phyloP scores from a whole-genome alignment of 2,329 filamentous ascomycete species.

The Mycosphaerella sp. region DNA sequence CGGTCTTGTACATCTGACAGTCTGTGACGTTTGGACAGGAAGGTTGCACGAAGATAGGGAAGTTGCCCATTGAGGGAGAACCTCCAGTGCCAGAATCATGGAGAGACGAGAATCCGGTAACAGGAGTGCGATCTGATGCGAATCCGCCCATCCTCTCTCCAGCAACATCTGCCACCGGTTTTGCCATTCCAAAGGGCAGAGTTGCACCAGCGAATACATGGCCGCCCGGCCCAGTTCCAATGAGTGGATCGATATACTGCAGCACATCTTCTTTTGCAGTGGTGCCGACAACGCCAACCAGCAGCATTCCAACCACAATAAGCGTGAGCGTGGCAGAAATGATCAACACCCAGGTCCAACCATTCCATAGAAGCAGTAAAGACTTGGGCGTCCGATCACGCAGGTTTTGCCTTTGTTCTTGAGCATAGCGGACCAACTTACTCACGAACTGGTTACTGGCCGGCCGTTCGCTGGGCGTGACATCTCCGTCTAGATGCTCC shows the following conservation, averaged over 20 bases:
- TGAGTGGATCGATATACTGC: slow-evolving; percentile 20
- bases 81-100: slow-evolving; percentile 46
- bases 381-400: background rate
- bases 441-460: slow-evolving; percentile 11
- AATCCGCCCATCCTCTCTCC: slow-evolving; percentile 43
- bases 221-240: slow-evolving; percentile 25
- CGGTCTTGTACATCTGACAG: slow-evolving; percentile 46
- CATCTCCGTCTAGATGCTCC: slow-evolving; percentile 10
- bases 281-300: slow-evolving; percentile 19
- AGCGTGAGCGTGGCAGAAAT: slow-evolving; percentile 11
- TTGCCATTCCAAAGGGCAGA: slow-evolving; percentile 41
- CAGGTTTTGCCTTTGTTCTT: slow-evolving; percentile 3
- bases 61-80: slow-evolving; percentile 63
- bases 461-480: slow-evolving; percentile 1
- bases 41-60: slow-evolving; percentile 62
- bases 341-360: slow-evolving; percentile 13
- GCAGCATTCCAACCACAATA: slow-evolving; percentile 8
- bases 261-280: slow-evolving; percentile 27
- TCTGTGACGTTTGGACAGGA: slow-evolving; percentile 49
- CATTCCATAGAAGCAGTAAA: slow-evolving; percentile 9
- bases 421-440: slow-evolving; percentile 5
- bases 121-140: slow-evolving; percentile 40
- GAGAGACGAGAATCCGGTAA: slow-evolving; percentile 42
- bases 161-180: slow-evolving; percentile 34
- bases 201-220: slow-evolving; percentile 43